Conservation (phyloP, 2,329 filamentous ascomycete species). For the Sporothrix variecibatus region DNA sequence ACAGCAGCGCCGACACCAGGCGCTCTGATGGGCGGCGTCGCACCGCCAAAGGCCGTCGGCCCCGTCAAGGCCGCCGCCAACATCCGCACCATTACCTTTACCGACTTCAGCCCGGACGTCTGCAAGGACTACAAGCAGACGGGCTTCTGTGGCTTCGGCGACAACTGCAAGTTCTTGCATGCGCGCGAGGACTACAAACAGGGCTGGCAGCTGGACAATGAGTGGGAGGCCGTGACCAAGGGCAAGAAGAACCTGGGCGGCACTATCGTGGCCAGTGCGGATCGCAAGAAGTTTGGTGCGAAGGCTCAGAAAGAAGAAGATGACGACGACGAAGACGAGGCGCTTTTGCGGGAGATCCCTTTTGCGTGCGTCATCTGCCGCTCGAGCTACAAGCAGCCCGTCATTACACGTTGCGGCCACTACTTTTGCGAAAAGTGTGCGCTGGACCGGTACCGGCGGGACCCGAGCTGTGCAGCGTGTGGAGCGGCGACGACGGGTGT, state of each 20-base stretch:
- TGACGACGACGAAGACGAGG: slow-evolving; percentile 62
- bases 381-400: slow-evolving; percentile 72
- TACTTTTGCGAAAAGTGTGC: slow-evolving; percentile 96
- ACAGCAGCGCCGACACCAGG: slow-evolving; percentile 12
- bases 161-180: slow-evolving; percentile 81
- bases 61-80: slow-evolving; percentile 88
- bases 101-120: slow-evolving; percentile 87
- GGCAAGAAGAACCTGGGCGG: slow-evolving; percentile 64
- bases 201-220: slow-evolving; percentile 91
- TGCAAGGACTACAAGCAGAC: slow-evolving; percentile 74
- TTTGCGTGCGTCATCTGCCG: slow-evolving; percentile 89
- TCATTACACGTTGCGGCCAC: slow-evolving; percentile 88
- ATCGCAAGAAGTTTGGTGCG: slow-evolving; percentile 42
- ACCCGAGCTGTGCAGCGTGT: slow-evolving; percentile 84
- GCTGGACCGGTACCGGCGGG: slow-evolving; percentile 80
- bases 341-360: slow-evolving; percentile 78
- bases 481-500: slow-evolving; percentile 79
- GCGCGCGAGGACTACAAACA: slow-evolving; percentile 78
- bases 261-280: slow-evolving; percentile 62
- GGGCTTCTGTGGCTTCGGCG: slow-evolving; percentile 65
- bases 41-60: slow-evolving; percentile 56
- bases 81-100: slow-evolving; percentile 85
- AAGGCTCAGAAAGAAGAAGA: slow-evolving; percentile 40
- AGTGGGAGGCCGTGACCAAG: slow-evolving; percentile 86
- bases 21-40: slow-evolving; percentile 2